Evolutionary conservation across 495 filamentous ascomycete species (phyloP).

Genomic region (Penicillium pulvis): DNA sequence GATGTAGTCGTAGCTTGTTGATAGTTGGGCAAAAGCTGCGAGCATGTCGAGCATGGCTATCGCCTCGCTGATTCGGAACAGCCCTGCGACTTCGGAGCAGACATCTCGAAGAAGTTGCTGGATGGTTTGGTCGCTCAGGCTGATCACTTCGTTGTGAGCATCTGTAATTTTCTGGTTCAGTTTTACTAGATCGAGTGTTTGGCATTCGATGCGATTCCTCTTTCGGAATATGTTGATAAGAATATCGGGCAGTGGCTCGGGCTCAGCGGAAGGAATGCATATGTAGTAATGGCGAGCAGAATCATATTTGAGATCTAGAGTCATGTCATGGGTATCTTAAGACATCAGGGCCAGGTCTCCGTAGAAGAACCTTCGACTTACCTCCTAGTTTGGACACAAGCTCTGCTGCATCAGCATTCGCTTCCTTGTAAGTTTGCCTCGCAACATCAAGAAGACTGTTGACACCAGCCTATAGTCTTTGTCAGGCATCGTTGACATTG

Average conservation of each 20-base stretch:
- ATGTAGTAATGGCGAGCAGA: constrained; percentile 78
- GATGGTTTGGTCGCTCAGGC: constrained; percentile 69
- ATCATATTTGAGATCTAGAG: constrained; percentile 73
- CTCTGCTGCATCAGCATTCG: constrained; percentile 71
- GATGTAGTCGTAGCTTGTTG: constrained; percentile 76
- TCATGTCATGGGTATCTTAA: constrained; percentile 59
- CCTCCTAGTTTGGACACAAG: constrained; percentile 66
- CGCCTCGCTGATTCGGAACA: constrained; percentile 81
- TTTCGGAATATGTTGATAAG: constrained; percentile 78
- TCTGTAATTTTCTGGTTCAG: constrained; percentile 74
- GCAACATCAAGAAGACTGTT: constrained; percentile 88
- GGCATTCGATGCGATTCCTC: constrained; percentile 77
- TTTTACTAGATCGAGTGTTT: constrained; percentile 82
- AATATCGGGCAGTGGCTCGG: constrained; percentile 66
- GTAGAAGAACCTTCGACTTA: constrained; percentile 24
- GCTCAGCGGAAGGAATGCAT: constrained; percentile 62
- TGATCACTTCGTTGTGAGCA: constrained; percentile 76
- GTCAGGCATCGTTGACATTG: not conserved
- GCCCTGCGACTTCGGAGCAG: constrained; percentile 61
- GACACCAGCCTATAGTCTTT: constrained; percentile 64
- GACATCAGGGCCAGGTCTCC: constrained; percentile 23
- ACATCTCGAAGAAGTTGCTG: constrained; percentile 69
- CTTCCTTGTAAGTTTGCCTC: constrained; percentile 83
- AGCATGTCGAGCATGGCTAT: constrained; percentile 94
- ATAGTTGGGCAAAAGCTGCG: constrained; percentile 76